phyloP scores from a whole-genome alignment of 352 stramenopile genomes.

The Phytophthora ohioensis region DNA sequence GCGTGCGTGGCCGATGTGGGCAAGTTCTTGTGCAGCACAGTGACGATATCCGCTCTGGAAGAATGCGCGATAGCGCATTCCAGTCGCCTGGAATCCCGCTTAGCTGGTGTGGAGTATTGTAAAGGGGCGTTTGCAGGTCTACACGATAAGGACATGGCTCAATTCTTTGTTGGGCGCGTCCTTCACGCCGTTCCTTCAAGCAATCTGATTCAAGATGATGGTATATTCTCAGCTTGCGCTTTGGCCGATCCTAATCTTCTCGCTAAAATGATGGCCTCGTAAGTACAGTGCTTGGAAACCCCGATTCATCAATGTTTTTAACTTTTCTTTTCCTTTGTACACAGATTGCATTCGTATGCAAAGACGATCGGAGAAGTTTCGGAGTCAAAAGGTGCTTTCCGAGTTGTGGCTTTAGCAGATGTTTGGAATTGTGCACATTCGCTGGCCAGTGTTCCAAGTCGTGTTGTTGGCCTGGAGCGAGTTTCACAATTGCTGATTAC shows the following conservation, averaged over 20 bases:
- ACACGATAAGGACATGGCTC: constrained; percentile 29
- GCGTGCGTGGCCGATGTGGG: constrained; percentile 28
- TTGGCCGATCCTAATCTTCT: constrained; percentile 37
- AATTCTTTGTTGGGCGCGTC: constrained; percentile 50
- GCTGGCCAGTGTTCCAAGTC: constrained; percentile 22
- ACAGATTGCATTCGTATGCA: constrained; percentile 32
- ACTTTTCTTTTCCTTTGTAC: constrained; percentile 8
- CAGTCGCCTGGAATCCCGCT: constrained; percentile 44
- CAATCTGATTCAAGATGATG: constrained; percentile 39
- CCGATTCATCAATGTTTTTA: neutral
- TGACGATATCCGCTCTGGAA: constrained; percentile 31
- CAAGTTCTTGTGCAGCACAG: constrained; percentile 46
- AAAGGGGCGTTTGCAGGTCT: constrained; percentile 33
- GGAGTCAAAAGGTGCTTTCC: constrained; percentile 15
- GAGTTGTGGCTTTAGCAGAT: constrained; percentile 36
- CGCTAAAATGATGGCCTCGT: constrained; percentile 27
- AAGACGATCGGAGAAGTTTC: constrained; percentile 17
- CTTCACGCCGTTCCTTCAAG: constrained; percentile 39
- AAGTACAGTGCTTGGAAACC: constrained; percentile 13
- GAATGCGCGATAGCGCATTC: constrained; percentile 46
- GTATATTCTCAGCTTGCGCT: constrained; percentile 37
- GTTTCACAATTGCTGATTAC: constrained; percentile 27
- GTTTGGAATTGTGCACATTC: constrained; percentile 42
- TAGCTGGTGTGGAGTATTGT: constrained; percentile 44
- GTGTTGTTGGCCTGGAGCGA: constrained; percentile 23